Conservation (phyloP, 2,329 filamentous ascomycete species). For the Anisogramma anomala region DNA sequence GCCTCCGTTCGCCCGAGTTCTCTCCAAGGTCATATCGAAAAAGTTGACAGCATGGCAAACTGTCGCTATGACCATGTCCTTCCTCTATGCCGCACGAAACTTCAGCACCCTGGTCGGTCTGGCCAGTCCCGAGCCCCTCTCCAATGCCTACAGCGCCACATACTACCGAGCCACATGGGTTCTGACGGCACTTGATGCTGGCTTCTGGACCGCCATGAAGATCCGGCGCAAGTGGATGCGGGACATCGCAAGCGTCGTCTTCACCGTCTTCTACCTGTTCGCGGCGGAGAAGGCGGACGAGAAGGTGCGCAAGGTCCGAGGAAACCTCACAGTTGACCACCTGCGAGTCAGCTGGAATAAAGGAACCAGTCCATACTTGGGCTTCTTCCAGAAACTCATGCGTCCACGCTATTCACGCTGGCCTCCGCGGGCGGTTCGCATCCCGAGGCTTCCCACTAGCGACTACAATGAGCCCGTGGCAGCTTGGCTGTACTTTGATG, state of each 20-base stretch:
- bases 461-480: conserved; percentile 73
- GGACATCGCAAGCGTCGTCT: conserved; percentile 71
- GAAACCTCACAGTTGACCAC: conserved; percentile 80
- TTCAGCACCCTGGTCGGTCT: conserved; percentile 86
- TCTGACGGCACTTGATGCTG: conserved; percentile 84
- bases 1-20: conserved; percentile 57
- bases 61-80: conserved; percentile 75
- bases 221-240: conserved; percentile 68
- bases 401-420: conserved; percentile 72
- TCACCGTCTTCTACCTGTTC: conserved; percentile 82
- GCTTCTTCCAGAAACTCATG: conserved; percentile 58
- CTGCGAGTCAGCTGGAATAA: conserved; percentile 94
- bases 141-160: conserved; percentile 81
- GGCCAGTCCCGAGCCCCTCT: conserved; percentile 83
- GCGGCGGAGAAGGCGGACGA: conserved; percentile 92
- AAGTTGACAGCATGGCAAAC: conserved; percentile 82
- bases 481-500: conserved; percentile 92
- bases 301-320: conserved; percentile 84
- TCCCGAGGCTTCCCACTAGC: conserved; percentile 67
- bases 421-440: conserved; percentile 70
- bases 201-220: conserved; percentile 97
- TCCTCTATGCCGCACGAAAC: conserved; percentile 83
- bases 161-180: conserved; percentile 98
- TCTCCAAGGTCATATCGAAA: conserved; percentile 61
- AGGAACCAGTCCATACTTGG: conserved; percentile 74